Evolutionary conservation across 352 stramenopile species (phyloP).

Genomic region (Thraustotheca clavata): DNA sequence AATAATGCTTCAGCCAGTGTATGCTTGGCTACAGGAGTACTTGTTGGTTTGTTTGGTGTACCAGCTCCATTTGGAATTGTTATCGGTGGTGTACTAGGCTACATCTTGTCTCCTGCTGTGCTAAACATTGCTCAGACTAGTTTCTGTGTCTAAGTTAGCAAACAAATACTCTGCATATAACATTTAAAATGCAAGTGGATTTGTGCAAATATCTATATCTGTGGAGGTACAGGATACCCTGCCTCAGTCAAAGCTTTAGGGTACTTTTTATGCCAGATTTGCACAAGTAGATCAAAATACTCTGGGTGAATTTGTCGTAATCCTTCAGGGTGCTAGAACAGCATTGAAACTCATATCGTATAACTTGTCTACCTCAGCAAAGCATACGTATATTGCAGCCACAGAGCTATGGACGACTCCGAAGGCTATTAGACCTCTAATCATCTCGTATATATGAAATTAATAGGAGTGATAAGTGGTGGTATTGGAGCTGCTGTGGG

Average conservation of each 20-base stretch:
- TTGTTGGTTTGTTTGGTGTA: constrained; percentile 76
- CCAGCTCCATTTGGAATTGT: constrained; percentile 53
- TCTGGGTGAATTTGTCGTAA: constrained; percentile 73
- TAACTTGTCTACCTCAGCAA: constrained; percentile 36
- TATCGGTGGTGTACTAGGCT: constrained; percentile 39
- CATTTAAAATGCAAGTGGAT: too few species aligned
- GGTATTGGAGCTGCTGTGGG: too few species aligned
- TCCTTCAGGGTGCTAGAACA: constrained; percentile 46
- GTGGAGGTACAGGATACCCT: constrained; percentile 33
- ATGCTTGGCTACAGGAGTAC: constrained; percentile 64
- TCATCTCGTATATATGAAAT: too few species aligned
- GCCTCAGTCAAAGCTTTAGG: constrained; percentile 81
- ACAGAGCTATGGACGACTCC: constrained; percentile 49
- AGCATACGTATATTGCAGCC: constrained; percentile 75
- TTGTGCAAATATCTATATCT: background rate
- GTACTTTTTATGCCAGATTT: constrained; percentile 83
- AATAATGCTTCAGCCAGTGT: constrained; percentile 78
- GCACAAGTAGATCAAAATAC: constrained; percentile 70
- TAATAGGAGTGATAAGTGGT: too few species aligned
- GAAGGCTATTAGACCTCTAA: constrained; percentile 32
- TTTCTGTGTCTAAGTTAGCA: constrained; percentile 13
- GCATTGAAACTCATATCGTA: background rate
- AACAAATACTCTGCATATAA: too few species aligned
- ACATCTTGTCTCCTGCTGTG: constrained; percentile 34
- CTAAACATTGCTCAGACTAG: constrained; percentile 42